Conservation (phyloP, 352 stramenopile genomes). For the Pythium plurisporium region DNA sequence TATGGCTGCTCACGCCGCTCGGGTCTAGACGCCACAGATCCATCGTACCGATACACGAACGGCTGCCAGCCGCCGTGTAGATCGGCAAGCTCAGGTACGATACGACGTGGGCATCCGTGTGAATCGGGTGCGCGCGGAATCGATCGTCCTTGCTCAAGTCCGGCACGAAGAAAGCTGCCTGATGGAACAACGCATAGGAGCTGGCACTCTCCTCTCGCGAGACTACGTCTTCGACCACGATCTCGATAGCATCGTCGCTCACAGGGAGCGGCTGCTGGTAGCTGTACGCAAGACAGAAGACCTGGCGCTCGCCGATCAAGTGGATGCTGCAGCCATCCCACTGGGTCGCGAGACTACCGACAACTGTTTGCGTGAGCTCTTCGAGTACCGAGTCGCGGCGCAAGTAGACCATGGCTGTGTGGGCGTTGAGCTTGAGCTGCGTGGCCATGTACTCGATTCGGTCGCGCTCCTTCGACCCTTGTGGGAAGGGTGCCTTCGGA, state of each 20-base stretch:
- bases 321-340: constrained; percentile 73
- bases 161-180: constrained; percentile 59
- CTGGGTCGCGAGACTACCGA: constrained; percentile 49
- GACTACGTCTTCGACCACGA: constrained; percentile 52
- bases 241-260: constrained; percentile 29
- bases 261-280: constrained; percentile 33
- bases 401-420: constrained; percentile 48
- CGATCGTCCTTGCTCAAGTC: constrained; percentile 58
- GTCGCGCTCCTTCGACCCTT: constrained; percentile 26
- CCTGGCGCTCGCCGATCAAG: constrained; percentile 45
- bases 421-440: constrained; percentile 53
- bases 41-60: constrained; percentile 55
- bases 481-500: constrained; percentile 57
- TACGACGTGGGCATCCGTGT: constrained; percentile 49
- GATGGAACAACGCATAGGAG: constrained; percentile 61
- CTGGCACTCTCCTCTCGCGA: constrained; percentile 64
- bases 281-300: constrained; percentile 58
- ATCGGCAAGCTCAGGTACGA: constrained; percentile 73
- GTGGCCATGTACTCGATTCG: constrained; percentile 52
- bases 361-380: constrained; percentile 38
- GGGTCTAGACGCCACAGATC: constrained; percentile 59
- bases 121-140: constrained; percentile 62
- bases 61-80: constrained; percentile 32
- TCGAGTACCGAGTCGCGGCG: constrained; percentile 51
- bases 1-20: constrained; percentile 48